phyloP scores from a whole-genome alignment of 257 asterid genomes.

The Verbena officinalis region DNA sequence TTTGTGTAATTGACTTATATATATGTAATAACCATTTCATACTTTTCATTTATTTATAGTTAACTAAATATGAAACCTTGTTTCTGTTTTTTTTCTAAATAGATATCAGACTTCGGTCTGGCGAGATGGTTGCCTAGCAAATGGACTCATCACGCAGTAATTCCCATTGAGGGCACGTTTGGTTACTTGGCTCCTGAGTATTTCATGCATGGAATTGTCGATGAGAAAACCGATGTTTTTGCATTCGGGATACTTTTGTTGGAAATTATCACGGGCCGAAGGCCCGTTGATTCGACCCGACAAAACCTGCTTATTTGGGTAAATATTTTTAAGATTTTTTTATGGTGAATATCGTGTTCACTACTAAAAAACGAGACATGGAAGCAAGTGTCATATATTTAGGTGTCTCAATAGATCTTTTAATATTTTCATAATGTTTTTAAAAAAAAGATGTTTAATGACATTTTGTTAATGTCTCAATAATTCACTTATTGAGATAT shows the following conservation, averaged over 20 bases:
- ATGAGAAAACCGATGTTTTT: conserved; percentile 79
- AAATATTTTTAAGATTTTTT: not conserved
- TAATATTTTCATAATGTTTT: no score
- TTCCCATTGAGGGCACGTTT: conserved; percentile 84
- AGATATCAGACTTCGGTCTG: conserved; percentile 90
- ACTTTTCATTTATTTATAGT: no score
- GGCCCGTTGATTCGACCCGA: conserved; percentile 63
- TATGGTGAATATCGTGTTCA: no score
- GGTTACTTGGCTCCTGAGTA: conserved; percentile 92
- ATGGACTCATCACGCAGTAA: conserved; percentile 82
- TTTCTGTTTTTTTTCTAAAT: not conserved
- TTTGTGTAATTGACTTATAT: no score
- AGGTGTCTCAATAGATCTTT: no score
- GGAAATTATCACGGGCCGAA: conserved; percentile 81
- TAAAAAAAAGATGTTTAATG: no score
- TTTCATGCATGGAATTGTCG: conserved; percentile 87
- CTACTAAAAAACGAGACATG: no score
- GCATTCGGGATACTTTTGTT: conserved; percentile 86
- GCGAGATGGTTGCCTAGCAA: conserved; percentile 91
- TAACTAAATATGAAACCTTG: no score
- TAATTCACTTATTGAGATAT: no score
- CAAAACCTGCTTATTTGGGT: conserved; percentile 82
- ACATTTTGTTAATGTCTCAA: no score
- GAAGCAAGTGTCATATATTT: no score
- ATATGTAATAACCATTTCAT: no score